A percentile compares a stretch with the other conserved stretches of the same genome.
These are phyloP conservation scores for Psophocarpus tetragonolobus DNA, from an alignment of 306 rosid genomes.

Conservation along the genomic window DNA sequence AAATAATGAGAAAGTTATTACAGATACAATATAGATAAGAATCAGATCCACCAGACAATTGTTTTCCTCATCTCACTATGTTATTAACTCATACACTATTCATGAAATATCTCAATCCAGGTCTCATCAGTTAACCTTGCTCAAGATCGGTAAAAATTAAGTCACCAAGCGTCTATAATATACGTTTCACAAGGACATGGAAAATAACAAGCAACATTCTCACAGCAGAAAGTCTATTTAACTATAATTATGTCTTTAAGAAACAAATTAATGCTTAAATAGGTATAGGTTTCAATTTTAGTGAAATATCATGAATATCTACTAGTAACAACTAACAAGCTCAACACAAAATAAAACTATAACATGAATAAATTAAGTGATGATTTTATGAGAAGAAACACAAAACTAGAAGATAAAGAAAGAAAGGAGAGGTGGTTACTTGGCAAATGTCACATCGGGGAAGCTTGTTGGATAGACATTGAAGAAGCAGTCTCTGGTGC, in stretches of 20 bases:
- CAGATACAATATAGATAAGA: neutral
- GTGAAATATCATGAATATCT: neutral
- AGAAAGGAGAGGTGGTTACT: slow-evolving; percentile 39
- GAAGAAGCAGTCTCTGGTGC: slow-evolving; percentile 92
- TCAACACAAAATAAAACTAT: neutral
- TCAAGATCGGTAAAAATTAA: neutral
- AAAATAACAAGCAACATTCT: neutral
- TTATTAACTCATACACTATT: neutral
- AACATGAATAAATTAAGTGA: neutral
- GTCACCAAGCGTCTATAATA: neutral
- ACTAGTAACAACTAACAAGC: neutral
- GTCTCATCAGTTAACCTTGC: neutral
- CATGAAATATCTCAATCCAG: neutral
- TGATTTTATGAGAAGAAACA: neutral
- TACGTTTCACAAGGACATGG: neutral
- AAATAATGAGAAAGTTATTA: neutral
- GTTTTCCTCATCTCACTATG: neutral
- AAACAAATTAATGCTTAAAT: neutral
- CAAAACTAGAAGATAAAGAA: neutral
- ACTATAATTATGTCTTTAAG: neutral
- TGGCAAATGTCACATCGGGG: slow-evolving; percentile 97
- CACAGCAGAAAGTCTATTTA: neutral
- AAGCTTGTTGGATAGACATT: slow-evolving; percentile 78
- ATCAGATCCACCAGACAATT: neutral
- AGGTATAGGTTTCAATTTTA: no score